phyloP scores from a whole-genome alignment of 805 yeast genomes.

The Spencermartinsiella europaea region DNA sequence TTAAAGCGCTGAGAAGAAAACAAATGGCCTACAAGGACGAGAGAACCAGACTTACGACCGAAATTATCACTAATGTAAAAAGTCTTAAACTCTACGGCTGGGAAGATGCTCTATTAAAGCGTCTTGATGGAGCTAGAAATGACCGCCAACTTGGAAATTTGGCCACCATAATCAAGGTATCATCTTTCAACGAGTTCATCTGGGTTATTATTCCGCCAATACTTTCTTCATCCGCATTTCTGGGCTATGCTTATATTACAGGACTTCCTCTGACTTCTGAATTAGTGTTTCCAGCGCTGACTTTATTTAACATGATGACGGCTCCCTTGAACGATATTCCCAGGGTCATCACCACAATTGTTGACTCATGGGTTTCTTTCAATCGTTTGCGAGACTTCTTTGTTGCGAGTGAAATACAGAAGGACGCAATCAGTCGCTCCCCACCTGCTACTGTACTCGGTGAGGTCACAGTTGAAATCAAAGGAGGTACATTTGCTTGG shows the following conservation, averaged over 20 bases:
- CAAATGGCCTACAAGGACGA: constrained; percentile 90
- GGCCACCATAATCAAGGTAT: constrained; percentile 63
- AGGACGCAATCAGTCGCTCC: constrained; percentile 31
- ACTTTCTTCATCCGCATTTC: constrained; percentile 88
- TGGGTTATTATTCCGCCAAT: constrained; percentile 86
- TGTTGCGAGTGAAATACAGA: constrained; percentile 40
- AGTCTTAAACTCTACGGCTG: constrained; percentile 92
- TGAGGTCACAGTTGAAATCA: constrained; percentile 41
- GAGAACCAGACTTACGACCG: constrained; percentile 82
- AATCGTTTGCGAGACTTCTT: constrained; percentile 43
- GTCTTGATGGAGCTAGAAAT: constrained; percentile 77
- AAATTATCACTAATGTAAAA: constrained; percentile 81
- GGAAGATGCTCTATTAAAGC: constrained; percentile 80
- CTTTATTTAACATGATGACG: constrained; percentile 46
- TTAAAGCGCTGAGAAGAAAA: constrained; percentile 66
- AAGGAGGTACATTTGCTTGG: constrained; percentile 23
- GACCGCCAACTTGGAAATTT: constrained; percentile 77
- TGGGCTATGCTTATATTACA: constrained; percentile 59
- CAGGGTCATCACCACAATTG: constrained; percentile 40
- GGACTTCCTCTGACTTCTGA: constrained; percentile 77
- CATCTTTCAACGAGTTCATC: constrained; percentile 66
- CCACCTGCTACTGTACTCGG: constrained; percentile 40
- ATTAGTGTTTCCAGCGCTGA: constrained; percentile 64
- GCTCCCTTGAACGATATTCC: constrained; percentile 49
- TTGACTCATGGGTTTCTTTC: constrained; percentile 37